These are phyloP conservation scores for Microbotryomycetes sp. DNA, from an alignment of 1,284 basidiomycete genomes.

Conservation along the genomic window DNA sequence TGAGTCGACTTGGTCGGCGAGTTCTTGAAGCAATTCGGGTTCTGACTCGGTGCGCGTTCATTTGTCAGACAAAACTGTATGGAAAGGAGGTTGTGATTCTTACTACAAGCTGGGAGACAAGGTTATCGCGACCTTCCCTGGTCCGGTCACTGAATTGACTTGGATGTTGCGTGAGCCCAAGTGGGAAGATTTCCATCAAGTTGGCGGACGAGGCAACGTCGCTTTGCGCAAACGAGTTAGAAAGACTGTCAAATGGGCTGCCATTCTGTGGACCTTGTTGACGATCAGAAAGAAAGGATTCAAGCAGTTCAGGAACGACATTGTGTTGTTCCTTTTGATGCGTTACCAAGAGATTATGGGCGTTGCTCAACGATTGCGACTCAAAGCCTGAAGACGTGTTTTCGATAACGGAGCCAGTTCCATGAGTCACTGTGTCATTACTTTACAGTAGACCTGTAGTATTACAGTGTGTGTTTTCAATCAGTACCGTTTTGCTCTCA, in stretches of 20 bases:
- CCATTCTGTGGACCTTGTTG: not conserved
- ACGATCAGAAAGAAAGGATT: not conserved
- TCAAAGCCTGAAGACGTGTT: too few relatives aligned
- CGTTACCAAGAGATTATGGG: conserved; percentile 3
- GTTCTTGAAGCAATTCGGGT: not conserved
- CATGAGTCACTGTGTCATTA: too few relatives aligned
- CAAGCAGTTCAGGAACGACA: conserved; percentile 6
- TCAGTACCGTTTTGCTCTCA: too few relatives aligned
- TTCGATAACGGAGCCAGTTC: too few relatives aligned
- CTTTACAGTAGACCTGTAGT: too few relatives aligned
- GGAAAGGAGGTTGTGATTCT: conserved; percentile 21
- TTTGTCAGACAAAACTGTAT: conserved; percentile 20
- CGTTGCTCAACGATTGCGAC: not conserved
- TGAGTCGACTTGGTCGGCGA: not conserved
- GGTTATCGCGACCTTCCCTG: conserved; percentile 18
- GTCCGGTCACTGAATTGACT: conserved; percentile 3
- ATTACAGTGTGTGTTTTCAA: too few relatives aligned
- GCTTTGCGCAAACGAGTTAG: not conserved
- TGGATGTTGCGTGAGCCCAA: conserved; percentile 5
- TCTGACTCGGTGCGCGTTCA: not conserved
- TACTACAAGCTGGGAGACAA: conserved; percentile 22
- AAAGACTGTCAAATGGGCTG: not conserved
- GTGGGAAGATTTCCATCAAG: conserved; percentile 6
- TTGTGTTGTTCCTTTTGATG: conserved; percentile 3
- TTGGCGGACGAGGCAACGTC: conserved; percentile 1